Conservation (phyloP, 192 early-diverging fungal genomes). For the Dimargaris cristalligena region DNA sequence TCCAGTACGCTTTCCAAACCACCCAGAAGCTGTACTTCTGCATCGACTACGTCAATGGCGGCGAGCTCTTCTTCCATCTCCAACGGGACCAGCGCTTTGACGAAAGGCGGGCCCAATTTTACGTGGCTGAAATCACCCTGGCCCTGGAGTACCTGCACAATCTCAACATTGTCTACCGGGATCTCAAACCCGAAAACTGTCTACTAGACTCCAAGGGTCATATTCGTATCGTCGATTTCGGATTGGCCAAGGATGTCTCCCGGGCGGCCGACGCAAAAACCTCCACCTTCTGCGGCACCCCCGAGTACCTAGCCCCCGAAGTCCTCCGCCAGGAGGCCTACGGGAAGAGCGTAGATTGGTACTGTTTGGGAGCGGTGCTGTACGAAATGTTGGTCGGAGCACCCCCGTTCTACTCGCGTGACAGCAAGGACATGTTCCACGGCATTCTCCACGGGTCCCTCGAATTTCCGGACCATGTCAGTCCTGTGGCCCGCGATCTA, state of each 20-base stretch:
- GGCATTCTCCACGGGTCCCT: slow-evolving; percentile 24
- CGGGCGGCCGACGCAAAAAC: slow-evolving; percentile 43
- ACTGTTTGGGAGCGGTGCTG: slow-evolving; percentile 55
- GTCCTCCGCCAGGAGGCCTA: slow-evolving; percentile 45
- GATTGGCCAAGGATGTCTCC: slow-evolving; percentile 62
- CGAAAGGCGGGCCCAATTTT: slow-evolving; percentile 41
- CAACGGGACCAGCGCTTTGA: slow-evolving; percentile 44
- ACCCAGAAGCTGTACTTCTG: slow-evolving; percentile 57
- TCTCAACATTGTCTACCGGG: slow-evolving; percentile 42
- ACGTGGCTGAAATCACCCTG: slow-evolving; percentile 28
- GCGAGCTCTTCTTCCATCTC: slow-evolving; percentile 56
- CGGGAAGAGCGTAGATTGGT: slow-evolving; percentile 57
- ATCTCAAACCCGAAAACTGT: slow-evolving; percentile 57
- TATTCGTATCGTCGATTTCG: slow-evolving; percentile 74
- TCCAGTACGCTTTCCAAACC: slow-evolving; percentile 60
- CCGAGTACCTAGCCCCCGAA: slow-evolving; percentile 58
- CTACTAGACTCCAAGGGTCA: slow-evolving; percentile 56
- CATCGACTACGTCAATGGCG: slow-evolving; percentile 56
- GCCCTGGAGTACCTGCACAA: slow-evolving; percentile 37
- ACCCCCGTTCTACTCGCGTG: slow-evolving; percentile 40
- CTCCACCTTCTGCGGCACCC: slow-evolving; percentile 60
- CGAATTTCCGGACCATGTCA: slow-evolving; percentile 18
- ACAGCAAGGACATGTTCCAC: slow-evolving; percentile 27
- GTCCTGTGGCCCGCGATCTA: slow-evolving; percentile 23
- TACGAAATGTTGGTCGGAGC: slow-evolving; percentile 46